These are phyloP conservation scores for Middelhovenomyces tepae DNA, from an alignment of 805 yeast genomes.

Conservation along the genomic window DNA sequence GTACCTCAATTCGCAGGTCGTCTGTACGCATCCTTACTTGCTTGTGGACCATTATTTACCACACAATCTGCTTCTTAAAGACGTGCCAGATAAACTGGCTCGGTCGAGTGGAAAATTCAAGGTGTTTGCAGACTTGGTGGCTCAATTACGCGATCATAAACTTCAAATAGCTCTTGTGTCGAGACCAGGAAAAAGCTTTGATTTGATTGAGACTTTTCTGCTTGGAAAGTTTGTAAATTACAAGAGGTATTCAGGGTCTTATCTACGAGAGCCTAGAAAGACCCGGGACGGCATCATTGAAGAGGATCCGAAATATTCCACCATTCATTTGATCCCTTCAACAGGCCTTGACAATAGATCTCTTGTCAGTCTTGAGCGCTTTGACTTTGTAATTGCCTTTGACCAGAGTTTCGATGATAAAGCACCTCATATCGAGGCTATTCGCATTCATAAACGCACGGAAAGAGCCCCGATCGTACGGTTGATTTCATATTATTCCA, in stretches of 20 bases:
- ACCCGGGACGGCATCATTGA: constrained; percentile 2
- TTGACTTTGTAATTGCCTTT: constrained; percentile 55
- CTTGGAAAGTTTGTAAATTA: constrained; percentile 64
- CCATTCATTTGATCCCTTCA: constrained; percentile 40
- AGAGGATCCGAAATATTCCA: constrained; percentile 17
- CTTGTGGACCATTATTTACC: constrained; percentile 82
- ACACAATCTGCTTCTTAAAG: constrained; percentile 60
- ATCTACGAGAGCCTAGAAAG: constrained; percentile 40
- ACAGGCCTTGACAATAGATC: constrained; percentile 25
- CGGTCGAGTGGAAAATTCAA: constrained; percentile 81
- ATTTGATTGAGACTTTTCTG: constrained; percentile 67
- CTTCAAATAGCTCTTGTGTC: constrained; percentile 63
- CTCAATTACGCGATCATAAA: constrained; percentile 37
- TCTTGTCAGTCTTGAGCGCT: constrained; percentile 23
- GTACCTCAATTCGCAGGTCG: constrained; percentile 64
- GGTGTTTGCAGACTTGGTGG: constrained; percentile 55
- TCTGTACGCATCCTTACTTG: constrained; percentile 83
- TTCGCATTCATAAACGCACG: constrained; percentile 20
- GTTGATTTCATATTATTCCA: constrained; percentile 67
- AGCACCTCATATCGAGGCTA: constrained; percentile 27
- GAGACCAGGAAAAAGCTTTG: constrained; percentile 59
- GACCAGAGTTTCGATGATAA: constrained; percentile 50
- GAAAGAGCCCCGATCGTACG: constrained; percentile 56
- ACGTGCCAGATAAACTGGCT: constrained; percentile 58
- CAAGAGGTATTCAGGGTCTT: constrained; percentile 59